Base-by-base conservation (phyloP, 768 basidiomycete species). In the Leccinellum albellum region DNA sequence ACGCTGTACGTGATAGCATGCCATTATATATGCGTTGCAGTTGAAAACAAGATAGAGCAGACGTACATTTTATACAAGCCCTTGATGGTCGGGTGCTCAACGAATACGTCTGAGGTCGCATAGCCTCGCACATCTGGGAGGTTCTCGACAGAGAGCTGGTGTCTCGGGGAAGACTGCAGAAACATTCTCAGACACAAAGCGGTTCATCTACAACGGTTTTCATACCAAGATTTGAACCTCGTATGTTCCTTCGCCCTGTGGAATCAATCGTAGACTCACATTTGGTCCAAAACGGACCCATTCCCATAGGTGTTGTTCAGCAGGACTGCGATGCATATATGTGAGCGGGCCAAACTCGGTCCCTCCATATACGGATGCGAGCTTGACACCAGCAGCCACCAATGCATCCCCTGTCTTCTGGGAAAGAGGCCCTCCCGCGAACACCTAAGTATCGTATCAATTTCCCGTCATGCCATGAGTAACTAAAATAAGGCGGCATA, bases 61-160 rank as follows among this genome's bases (percentile, higher is more conserved):
- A 55, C 56, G 10, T 53, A 80, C 78, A 79, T 66, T 62, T 73
- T 79, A 70, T 75, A 82, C n/a, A 77, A 63, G 14, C 71, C 66
- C 4, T 71, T 62, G 10, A 75, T 73, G 6, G 73, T 76, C 1
- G 81, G 78, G 57, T 82, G 81, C 24, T 68, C 70, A 32, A 73
- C 54, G 58, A 76, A 79, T 7, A 79, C 61, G 64, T 81, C 80
- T 3, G 73, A 74, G 12, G 74, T 79, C 2, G 74, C 74, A 49
- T 79, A 80, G 13, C 79, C 79, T 42, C 61, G 65, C 5, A 68
- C 66, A 33, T 81, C 73, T 3, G 62, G 57, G 5, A 78, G 24
- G 49, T 78, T 78, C 26, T 73, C 70, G 3, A 74, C 61, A 3
- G 69, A 63, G 1, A 67, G 57, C 14, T 63, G 61, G 55, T 74